These are phyloP conservation scores for Coemansia sp. DNA, from an alignment of 192 early-diverging fungal species.

Conservation along the genomic window DNA sequence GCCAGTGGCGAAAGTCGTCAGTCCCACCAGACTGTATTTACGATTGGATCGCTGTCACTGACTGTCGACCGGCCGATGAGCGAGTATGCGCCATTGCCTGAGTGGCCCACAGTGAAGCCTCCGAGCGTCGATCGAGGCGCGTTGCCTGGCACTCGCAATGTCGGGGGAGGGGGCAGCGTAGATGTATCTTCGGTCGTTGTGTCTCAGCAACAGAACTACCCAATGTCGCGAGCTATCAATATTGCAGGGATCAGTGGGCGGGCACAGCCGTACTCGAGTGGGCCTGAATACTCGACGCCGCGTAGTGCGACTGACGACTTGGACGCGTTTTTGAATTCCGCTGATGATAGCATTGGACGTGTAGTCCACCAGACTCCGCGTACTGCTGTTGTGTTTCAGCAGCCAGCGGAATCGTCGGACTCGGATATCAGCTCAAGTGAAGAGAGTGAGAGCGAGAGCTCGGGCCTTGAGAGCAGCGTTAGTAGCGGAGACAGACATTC, in stretches of 20 bases:
- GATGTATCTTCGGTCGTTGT: not conserved
- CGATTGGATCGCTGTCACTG: constrained; percentile 70
- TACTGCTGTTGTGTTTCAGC: constrained; percentile 34
- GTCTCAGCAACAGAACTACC: constrained; percentile 1
- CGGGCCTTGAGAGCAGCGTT: not conserved
- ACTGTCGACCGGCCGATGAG: constrained; percentile 60
- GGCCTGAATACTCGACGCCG: constrained; percentile 45
- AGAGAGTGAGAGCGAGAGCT: not conserved
- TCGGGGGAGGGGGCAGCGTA: not conserved
- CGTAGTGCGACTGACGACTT: constrained; percentile 44
- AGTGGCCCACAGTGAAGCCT: constrained; percentile 63
- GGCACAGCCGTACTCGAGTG: constrained; percentile 15
- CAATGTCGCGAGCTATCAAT: constrained; percentile 27
- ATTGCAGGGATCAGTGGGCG: constrained; percentile 54
- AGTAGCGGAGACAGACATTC: constrained; percentile 8
- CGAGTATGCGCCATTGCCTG: constrained; percentile 81
- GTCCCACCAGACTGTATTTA: constrained; percentile 46
- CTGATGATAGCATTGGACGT: constrained; percentile 7
- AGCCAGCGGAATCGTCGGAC: constrained; percentile 19
- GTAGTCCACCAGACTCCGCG: not conserved
- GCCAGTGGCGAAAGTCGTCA: not conserved
- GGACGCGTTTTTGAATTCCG: constrained; percentile 53
- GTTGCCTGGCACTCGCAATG: constrained; percentile 5
- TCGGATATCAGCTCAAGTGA: constrained; percentile 13
- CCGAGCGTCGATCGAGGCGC: not conserved